Base-by-base conservation (phyloP, 2,329 filamentous ascomycete species). In the Claviceps humidiphila region DNA sequence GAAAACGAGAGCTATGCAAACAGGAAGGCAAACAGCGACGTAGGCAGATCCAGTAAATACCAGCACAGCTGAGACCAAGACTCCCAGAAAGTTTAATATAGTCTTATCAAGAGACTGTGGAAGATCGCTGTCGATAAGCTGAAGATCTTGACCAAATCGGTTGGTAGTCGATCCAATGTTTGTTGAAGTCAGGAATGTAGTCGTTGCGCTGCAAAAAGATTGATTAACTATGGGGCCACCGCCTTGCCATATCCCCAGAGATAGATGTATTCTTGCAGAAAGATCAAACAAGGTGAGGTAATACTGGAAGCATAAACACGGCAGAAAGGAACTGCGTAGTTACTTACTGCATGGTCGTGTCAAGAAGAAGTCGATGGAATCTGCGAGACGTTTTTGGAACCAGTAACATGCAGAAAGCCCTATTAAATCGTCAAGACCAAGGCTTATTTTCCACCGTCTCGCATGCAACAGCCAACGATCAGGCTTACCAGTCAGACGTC, bases 11-110 rank as follows among this genome's bases (percentile, higher is more conserved):
- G 57, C 8, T 2, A 63, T 20, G 2, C 54, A 55, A 4, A 72
- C 52, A 0, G 77, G 77, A n/a, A 80, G 65, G 0, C 68, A 68
- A 1, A 73, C 61, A 0, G 68, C 68, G 0, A 77, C 66, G 51
- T 72, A 72, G 38, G 67, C 70, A 2, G 77, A 72, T 3, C 71
- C 68, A 0, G 68, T 63, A 5, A 69, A 69, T 9, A 80, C 70
- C 0, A 78, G 60, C 1, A 67, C 61, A 8, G 60, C 63, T 0
- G 64, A 63, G 39, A 58, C 62, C 1, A 65, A 20, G 8, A 52
- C 51, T 7, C 55, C 54, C 8, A 63, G 59, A 30, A 58, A 42
- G 14, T 58, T 55, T 34, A 61, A 34, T 4, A 58, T 45, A 1
- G 62, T 51, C 38, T 65, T 62, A 43, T 61, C 55, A 5, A 65